Conservation (phyloP, 164 flowering plant genomes). For the Brasenia schreberi region DNA sequence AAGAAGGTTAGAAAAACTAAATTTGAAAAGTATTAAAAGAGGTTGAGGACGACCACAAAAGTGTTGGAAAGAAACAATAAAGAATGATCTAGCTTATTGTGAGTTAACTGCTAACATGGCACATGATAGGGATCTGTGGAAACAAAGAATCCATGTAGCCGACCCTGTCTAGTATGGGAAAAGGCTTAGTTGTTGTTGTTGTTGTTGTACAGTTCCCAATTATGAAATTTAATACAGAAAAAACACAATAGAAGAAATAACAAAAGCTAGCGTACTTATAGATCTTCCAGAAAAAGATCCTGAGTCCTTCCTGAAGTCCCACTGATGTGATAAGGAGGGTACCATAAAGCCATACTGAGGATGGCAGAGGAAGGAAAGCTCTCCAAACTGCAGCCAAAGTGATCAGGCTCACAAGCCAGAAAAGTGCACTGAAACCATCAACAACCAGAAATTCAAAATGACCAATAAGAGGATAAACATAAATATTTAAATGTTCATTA, state of each 20-base stretch:
- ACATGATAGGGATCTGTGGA: too few relatives aligned
- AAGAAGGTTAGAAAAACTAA: too few relatives aligned
- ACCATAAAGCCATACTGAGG: slow-evolving; percentile 46
- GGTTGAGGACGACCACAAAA: too few relatives aligned
- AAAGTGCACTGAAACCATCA: slow-evolving; percentile 45
- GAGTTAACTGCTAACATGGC: too few relatives aligned
- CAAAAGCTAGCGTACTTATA: slow-evolving; percentile 49
- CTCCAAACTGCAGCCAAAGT: slow-evolving; percentile 72
- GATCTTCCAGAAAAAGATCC: slow-evolving; percentile 66
- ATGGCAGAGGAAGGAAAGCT: slow-evolving; percentile 74
- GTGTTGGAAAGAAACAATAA: too few relatives aligned
- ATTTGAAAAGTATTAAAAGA: too few relatives aligned
- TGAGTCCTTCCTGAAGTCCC: slow-evolving; percentile 72
- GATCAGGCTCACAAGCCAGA: slow-evolving; percentile 84
- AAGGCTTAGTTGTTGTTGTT: too few relatives aligned
- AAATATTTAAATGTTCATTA: background rate
- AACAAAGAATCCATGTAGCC: too few relatives aligned
- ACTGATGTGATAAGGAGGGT: slow-evolving; percentile 62
- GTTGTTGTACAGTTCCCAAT: too few relatives aligned
- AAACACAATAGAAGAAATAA: background rate
- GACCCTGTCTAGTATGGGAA: too few relatives aligned
- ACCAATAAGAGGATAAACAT: slow-evolving; percentile 1
- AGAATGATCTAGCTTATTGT: too few relatives aligned
- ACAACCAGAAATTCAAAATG: background rate
- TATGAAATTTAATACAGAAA: too few relatives aligned